Conservation (phyloP, 495 filamentous ascomycete species). For the Immersiella caudata region DNA sequence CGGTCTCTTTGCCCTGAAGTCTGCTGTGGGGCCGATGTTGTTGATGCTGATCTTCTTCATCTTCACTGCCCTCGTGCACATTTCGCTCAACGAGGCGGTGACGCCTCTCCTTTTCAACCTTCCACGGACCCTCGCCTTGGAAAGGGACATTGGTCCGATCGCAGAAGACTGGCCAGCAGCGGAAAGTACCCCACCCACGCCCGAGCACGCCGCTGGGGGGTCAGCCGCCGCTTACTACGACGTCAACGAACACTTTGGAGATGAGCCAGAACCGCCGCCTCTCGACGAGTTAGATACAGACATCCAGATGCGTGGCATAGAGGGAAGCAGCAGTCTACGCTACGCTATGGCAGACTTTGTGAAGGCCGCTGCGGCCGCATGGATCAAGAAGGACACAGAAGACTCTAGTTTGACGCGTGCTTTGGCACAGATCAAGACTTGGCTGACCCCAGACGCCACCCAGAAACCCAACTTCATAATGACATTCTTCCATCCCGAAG, state of each 20-base stretch:
- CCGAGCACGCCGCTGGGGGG: conserved; percentile 23
- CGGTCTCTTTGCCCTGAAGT: conserved; percentile 74
- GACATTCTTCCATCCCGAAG: conserved; percentile 68
- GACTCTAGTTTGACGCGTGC: conserved; percentile 29
- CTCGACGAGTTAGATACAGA: conserved; percentile 35
- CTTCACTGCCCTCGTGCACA: conserved; percentile 74
- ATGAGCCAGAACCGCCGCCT: conserved; percentile 29
- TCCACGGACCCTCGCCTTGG: conserved; percentile 55
- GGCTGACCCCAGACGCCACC: conserved; percentile 28
- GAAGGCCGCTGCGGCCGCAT: conserved; percentile 26
- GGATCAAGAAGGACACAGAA: conserved; percentile 25
- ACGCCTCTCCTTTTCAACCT: conserved; percentile 73
- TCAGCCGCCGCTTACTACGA: conserved; percentile 46
- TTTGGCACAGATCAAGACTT: conserved; percentile 29
- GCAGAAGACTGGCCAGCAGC: conserved; percentile 31
- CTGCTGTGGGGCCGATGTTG: conserved; percentile 69
- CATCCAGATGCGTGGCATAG: conserved; percentile 38
- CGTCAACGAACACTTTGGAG: conserved; percentile 35
- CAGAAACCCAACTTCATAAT: conserved; percentile 45
- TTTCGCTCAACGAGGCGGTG: conserved; percentile 75
- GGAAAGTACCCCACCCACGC: conserved; percentile 32
- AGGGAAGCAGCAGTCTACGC: conserved; percentile 38
- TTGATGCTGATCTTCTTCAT: conserved; percentile 74
- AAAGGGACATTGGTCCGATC: conserved; percentile 54
- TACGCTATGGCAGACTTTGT: conserved; percentile 24